phyloP scores from a whole-genome alignment of 2,329 filamentous ascomycete species.

The Hypomyces rosellus region DNA sequence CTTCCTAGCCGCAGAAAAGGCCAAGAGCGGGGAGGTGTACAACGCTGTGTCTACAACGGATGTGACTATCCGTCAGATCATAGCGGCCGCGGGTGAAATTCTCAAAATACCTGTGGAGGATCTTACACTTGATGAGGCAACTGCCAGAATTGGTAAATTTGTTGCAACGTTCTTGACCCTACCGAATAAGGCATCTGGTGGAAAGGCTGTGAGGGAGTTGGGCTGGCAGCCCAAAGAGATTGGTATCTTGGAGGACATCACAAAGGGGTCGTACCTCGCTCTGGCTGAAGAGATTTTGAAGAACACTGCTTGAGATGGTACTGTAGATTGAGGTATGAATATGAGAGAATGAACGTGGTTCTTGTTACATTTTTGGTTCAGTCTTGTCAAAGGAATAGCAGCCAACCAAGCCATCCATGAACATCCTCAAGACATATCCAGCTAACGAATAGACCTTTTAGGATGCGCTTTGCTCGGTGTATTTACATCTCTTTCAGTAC shows the following conservation, averaged over 20 bases:
- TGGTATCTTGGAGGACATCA: constrained; percentile 29
- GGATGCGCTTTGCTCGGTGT: no score
- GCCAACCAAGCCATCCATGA: no score
- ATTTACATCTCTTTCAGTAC: no score
- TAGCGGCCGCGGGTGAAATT: constrained; percentile 18
- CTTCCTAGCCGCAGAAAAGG: constrained; percentile 31
- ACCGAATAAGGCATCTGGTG: constrained; percentile 28
- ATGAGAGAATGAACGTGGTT: no score
- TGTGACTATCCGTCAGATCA: constrained; percentile 25
- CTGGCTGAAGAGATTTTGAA: constrained; percentile 12
- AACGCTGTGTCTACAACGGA: constrained; percentile 27
- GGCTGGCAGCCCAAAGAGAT: constrained; percentile 31
- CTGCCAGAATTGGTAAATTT: constrained; percentile 19
- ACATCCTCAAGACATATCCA: no score
- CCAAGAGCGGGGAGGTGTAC: constrained; percentile 26
- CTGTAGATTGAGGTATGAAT: no score
- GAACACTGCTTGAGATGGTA: background rate
- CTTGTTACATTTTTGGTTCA: no score
- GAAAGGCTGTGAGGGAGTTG: constrained; percentile 31
- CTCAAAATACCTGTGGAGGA: constrained; percentile 19
- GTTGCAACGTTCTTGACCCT: constrained; percentile 27
- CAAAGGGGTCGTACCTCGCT: constrained; percentile 20
- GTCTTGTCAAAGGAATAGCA: no score
- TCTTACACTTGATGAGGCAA: constrained; percentile 22
- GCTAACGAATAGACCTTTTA: no score